Evolutionary conservation across 139 green algal genomes (phyloP).

Genomic region (Chara braunii): DNA sequence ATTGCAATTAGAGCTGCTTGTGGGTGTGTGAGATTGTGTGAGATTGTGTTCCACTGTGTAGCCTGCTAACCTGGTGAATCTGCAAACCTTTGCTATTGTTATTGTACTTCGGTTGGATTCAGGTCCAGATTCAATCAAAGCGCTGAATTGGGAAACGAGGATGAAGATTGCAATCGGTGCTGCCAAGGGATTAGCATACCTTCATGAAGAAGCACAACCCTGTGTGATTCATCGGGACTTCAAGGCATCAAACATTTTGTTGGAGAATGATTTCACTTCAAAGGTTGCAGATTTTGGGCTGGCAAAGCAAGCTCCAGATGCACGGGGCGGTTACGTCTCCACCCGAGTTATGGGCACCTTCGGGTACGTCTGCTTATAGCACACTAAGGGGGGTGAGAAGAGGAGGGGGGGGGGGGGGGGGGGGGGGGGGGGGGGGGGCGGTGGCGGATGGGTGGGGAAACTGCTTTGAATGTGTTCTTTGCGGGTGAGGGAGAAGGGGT

Average conservation of each 20-base stretch:
- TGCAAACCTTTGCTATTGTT: neutral
- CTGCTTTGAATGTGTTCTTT: too few relatives aligned
- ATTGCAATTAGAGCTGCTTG: slow-evolving; percentile 27
- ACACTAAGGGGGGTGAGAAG: too few relatives aligned
- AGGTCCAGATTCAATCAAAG: neutral
- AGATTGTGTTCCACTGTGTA: neutral
- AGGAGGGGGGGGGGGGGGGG: too few relatives aligned
- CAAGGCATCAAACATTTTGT: slow-evolving; percentile 40
- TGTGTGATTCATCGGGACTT: slow-evolving; percentile 36
- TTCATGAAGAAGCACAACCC: slow-evolving; percentile 36
- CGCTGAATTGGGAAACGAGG: slow-evolving; percentile 27
- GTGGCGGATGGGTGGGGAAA: too few relatives aligned
- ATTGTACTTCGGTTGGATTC: neutral
- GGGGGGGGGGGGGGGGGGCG: too few relatives aligned
- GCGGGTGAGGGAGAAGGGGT: too few relatives aligned
- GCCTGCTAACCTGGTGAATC: neutral
- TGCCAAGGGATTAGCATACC: slow-evolving; percentile 26
- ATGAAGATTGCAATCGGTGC: slow-evolving; percentile 38
- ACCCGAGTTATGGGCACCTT: slow-evolving; percentile 41
- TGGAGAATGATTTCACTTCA: slow-evolving; percentile 18
- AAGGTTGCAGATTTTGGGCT: slow-evolving; percentile 40
- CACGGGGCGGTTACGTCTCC: slow-evolving; percentile 11
- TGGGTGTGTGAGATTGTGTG: slow-evolving; percentile 1
- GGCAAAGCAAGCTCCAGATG: slow-evolving; percentile 29
- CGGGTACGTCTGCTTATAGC: slow-evolving; percentile 31